Evolutionary conservation across 1,139 yeast genomes (phyloP).

Genomic region (Candida glucosophila): DNA sequence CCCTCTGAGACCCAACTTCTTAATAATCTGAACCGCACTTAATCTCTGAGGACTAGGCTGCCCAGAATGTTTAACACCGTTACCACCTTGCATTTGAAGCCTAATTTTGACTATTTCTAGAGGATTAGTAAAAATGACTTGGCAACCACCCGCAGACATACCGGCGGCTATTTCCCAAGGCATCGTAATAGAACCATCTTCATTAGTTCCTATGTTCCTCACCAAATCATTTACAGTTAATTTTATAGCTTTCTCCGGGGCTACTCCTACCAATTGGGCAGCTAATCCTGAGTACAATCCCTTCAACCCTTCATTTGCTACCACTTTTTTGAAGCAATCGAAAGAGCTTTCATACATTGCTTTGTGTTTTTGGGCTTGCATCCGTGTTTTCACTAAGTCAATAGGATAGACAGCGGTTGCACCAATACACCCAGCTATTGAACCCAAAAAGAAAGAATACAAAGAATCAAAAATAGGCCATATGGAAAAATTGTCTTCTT

Average conservation of each 20-base stretch:
- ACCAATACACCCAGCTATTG: slow-evolving; percentile 95
- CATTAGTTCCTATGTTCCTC: slow-evolving; percentile 62
- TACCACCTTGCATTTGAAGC: slow-evolving; percentile 85
- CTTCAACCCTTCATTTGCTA: slow-evolving; percentile 67
- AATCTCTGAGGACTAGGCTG: slow-evolving; percentile 42
- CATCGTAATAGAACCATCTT: slow-evolving; percentile 52
- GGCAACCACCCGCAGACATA: slow-evolving; percentile 93
- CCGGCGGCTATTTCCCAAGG: slow-evolving; percentile 81
- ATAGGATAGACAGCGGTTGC: slow-evolving; percentile 98
- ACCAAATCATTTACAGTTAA: slow-evolving; percentile 88
- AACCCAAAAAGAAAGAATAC: slow-evolving; percentile 84
- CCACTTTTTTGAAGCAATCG: slow-evolving; percentile 78
- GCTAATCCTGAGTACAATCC: slow-evolving; percentile 94
- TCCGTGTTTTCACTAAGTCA: slow-evolving; percentile 90
- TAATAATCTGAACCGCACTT: slow-evolving; percentile 67
- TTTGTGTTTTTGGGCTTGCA: slow-evolving; percentile 88
- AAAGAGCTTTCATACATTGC: slow-evolving; percentile 69
- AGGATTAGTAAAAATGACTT: slow-evolving; percentile 93
- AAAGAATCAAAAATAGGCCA: slow-evolving; percentile 72
- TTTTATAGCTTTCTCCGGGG: slow-evolving; percentile 97
- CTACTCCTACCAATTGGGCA: slow-evolving; percentile 94
- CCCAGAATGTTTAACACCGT: slow-evolving; percentile 27
- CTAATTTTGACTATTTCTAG: slow-evolving; percentile 93
- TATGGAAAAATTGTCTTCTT: slow-evolving; percentile 34
- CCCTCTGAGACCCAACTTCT: slow-evolving; percentile 74